These are phyloP conservation scores for Nothophytophthora sp. DNA, from an alignment of 352 stramenopile genomes.

Conservation along the genomic window DNA sequence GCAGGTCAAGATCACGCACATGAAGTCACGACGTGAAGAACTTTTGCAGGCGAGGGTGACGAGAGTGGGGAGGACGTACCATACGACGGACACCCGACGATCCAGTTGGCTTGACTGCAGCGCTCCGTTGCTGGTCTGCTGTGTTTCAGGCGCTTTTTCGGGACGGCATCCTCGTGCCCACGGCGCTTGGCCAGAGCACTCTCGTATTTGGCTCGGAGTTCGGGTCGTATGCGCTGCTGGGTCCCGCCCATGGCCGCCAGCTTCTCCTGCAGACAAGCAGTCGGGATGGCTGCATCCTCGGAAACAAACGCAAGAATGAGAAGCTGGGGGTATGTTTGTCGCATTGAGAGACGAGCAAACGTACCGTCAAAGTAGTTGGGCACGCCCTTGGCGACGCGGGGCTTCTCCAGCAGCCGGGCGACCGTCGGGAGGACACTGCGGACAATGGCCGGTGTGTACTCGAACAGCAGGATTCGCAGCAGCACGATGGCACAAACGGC, in stretches of 20 bases:
- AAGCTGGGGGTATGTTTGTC: no score
- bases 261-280: slow-evolving; percentile 57
- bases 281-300: slow-evolving; percentile 48
- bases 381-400: slow-evolving; percentile 58
- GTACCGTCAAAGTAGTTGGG: slow-evolving; percentile 85
- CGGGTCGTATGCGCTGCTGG: slow-evolving; percentile 18
- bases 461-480: slow-evolving; percentile 61
- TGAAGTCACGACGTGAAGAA: background rate
- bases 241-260: slow-evolving; percentile 29
- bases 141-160: slow-evolving; percentile 21
- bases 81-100: slow-evolving; percentile 75
- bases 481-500: slow-evolving; percentile 50
- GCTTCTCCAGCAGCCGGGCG: slow-evolving; percentile 52
- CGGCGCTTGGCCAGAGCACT: slow-evolving; percentile 38
- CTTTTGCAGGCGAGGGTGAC: background rate
- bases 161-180: slow-evolving; percentile 3
- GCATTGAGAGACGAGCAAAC: background rate
- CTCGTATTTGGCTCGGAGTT: slow-evolving; percentile 52
- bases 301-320: no score
- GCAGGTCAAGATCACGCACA: background rate
- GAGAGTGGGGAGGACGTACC: slow-evolving; percentile 29
- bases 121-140: slow-evolving; percentile 47
- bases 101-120: slow-evolving; percentile 56
- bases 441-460: slow-evolving; percentile 62
- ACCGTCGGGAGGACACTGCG: slow-evolving; percentile 60